Percentiles rank a stretch among this genome's conserved stretches.
These are phyloP conservation scores for Phaseolus coccineus DNA, from an alignment of 331 rosid genomes.

Conservation along the genomic window DNA sequence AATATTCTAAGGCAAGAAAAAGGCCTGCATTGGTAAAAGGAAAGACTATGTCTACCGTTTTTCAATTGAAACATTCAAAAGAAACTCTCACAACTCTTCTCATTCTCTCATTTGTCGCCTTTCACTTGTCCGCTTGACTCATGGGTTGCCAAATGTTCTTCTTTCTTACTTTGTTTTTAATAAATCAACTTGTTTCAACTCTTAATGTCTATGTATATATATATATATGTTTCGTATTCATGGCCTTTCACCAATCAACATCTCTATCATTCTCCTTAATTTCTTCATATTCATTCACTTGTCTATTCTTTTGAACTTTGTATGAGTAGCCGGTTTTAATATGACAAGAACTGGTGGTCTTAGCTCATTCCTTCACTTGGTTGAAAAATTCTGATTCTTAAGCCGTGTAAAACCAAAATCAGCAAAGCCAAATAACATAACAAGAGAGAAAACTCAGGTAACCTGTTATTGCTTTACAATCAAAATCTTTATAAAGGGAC, in stretches of 20 bases:
- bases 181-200: slow-evolving; percentile 20
- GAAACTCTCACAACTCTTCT: slow-evolving; percentile 3
- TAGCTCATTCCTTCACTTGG: slow-evolving; percentile 28
- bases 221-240: background rate
- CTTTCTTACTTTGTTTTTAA: slow-evolving; percentile 39
- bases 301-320: slow-evolving; percentile 25
- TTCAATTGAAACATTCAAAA: slow-evolving; percentile 46
- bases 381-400: background rate
- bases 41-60: slow-evolving; percentile 46
- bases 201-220: slow-evolving; percentile 21
- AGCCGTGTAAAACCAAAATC: slow-evolving; percentile 1
- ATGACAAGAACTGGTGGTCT: background rate
- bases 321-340: slow-evolving; percentile 18
- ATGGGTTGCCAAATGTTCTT: slow-evolving; percentile 59
- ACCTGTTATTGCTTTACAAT: background rate
- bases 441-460: slow-evolving; percentile 3
- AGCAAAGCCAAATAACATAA: background rate
- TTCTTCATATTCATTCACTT: slow-evolving; percentile 40
- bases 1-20: slow-evolving; percentile 20
- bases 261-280: slow-evolving; percentile 43
- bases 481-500: too few species aligned
- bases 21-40: slow-evolving; percentile 42
- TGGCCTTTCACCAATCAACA: slow-evolving; percentile 51
- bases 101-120: slow-evolving; percentile 37
- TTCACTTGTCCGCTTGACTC: slow-evolving; percentile 42